Evolutionary conservation across 176 grass and related monocot genomes (phyloP), one percentile per base, ranked within the genome.

Genomic region (Guadua angustifolia): DNA sequence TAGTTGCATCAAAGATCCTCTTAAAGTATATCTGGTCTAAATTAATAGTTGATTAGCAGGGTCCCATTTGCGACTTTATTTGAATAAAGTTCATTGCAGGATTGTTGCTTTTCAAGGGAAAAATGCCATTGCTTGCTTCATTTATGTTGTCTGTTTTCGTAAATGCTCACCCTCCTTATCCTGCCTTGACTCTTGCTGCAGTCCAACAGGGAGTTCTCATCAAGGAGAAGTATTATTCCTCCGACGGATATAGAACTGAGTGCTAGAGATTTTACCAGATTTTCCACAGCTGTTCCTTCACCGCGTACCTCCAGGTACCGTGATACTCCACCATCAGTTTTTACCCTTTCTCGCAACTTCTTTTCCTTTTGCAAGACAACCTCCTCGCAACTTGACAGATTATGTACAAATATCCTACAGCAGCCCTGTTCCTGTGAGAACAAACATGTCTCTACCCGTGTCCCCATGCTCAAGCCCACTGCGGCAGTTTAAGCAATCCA

Each of bases 401-500:
- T 46, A 71, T n/a, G 15, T 47, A 42, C n/a, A n/a, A n/a, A n/a
- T 86, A 59, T 67, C 17, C 22, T 82, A 46, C 79, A 91, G 71
- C 83, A 83, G 84, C 82, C 74, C 82, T 38, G 67, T 77, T 71
- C 86, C 78, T 56, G 63, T 76, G 85, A 88, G 92, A 93, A 56
- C 79, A 83, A 95, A 94, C 61, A 57, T 93, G 87, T 98, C 93
- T 69, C 68, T 91, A 65, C 95, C 95, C 0, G 91, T 98, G 59
- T 95, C 95, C 2, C 95, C 95, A 29, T 88, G 91, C 65, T 93
- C 95, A 40, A 94, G 95, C 83, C 95, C 95, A 7, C 16, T 88
- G 33, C 84, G 87, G 73, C 93, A 95, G 74, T 92, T 88, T 17
- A 93, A 86, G 71, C 91, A 90, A 68, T 80, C 91, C 24, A 98